Evolutionary conservation across 352 stramenopile species (phyloP).

Genomic region (Blastocystis sp.): DNA sequence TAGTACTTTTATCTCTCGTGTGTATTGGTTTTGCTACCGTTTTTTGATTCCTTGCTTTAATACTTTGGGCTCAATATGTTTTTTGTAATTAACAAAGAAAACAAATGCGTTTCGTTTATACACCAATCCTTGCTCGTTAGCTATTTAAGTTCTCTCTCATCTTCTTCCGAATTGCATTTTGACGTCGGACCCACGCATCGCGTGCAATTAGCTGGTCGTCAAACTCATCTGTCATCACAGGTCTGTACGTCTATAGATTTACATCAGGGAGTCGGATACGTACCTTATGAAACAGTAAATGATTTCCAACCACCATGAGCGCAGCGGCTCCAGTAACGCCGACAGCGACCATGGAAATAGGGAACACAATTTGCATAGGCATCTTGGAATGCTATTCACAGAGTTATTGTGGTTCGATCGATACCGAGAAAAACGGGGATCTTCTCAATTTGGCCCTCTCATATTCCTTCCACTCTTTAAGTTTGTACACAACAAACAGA

Average conservation of each 20-base stretch:
- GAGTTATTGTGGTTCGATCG: neutral
- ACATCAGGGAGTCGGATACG: neutral
- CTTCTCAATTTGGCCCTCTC: neutral
- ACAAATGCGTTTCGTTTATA: conserved; percentile 1
- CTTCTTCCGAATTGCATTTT: conserved; percentile 18
- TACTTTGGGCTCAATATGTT: conserved; percentile 18
- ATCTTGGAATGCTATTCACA: neutral
- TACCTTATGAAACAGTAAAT: conserved; percentile 29
- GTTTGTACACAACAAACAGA: neutral
- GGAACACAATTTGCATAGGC: conserved; percentile 62
- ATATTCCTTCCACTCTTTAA: neutral
- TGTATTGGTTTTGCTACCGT: conserved; percentile 6
- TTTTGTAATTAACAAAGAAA: conserved; percentile 16
- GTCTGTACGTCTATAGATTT: conserved; percentile 1
- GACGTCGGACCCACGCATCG: conserved; percentile 32
- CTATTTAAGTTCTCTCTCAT: neutral
- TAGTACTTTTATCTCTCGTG: conserved; percentile 21
- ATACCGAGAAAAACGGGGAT: neutral
- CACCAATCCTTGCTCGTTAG: neutral
- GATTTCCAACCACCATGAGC: conserved; percentile 22
- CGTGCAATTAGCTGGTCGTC: neutral
- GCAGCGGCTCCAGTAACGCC: conserved; percentile 14
- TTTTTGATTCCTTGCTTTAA: conserved; percentile 35
- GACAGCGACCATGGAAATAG: conserved; percentile 41
- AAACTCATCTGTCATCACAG: conserved; percentile 54